These are phyloP conservation scores for Hirschfeldia incana DNA, from an alignment of 345 rosid genomes.

Conservation along the genomic window DNA sequence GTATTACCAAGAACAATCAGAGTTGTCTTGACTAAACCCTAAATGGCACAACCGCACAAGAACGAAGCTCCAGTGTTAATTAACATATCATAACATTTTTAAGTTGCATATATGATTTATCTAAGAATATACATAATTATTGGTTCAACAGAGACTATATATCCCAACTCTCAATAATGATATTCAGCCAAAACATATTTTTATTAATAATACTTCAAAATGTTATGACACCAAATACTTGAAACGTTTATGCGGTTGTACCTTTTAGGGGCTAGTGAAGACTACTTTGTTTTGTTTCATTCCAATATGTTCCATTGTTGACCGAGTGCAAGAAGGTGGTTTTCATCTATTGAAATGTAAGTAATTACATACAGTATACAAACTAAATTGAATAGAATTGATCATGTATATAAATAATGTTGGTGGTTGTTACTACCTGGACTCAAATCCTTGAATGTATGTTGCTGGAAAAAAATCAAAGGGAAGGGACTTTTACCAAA, in stretches of 20 bases:
- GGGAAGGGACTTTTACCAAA: no score
- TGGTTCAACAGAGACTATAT: neutral
- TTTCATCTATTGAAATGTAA: no score
- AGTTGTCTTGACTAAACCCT: conserved; percentile 32
- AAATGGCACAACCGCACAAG: conserved; percentile 35
- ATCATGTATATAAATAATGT: neutral
- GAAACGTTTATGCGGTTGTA: conserved; percentile 25
- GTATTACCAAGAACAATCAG: conserved; percentile 23
- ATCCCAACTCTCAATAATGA: neutral
- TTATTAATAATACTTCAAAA: neutral
- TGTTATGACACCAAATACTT: neutral
- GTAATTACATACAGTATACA: neutral
- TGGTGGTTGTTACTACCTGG: neutral
- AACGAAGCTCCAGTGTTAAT: neutral
- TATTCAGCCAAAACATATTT: neutral
- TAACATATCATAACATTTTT: neutral
- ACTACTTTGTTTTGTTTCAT: conserved; percentile 15
- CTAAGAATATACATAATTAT: neutral
- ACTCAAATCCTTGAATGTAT: neutral
- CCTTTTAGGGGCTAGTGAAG: conserved; percentile 29
- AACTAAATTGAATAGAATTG: neutral
- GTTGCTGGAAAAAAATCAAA: neutral
- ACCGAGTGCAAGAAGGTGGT: no score
- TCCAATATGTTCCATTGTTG: no score
- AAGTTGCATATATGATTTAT: neutral